Conservation (phyloP, 129 eudicot genomes). For the Erigeron canadensis region DNA sequence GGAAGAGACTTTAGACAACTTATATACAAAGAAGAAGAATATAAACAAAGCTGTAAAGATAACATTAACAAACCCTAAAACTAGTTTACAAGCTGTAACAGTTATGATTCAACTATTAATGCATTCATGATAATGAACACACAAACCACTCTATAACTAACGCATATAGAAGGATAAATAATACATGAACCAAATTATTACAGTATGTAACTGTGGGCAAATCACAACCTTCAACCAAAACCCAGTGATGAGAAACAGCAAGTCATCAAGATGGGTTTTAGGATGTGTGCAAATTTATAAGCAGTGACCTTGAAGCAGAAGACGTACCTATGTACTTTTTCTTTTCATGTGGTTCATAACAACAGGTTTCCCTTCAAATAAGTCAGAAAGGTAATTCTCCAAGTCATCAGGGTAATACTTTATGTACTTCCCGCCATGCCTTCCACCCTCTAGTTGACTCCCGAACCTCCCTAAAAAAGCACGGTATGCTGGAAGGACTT, state of each 20-base stretch:
- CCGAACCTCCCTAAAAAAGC: slow-evolving; percentile 85
- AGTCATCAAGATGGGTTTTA: slow-evolving; percentile 31
- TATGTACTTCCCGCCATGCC: slow-evolving; percentile 79
- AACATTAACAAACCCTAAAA: slow-evolving; percentile 2
- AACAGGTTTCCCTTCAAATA: slow-evolving; percentile 78
- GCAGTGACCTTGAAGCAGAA: slow-evolving; percentile 29
- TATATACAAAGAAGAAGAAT: not conserved
- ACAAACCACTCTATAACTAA: not conserved
- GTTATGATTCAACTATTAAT: slow-evolving; percentile 15
- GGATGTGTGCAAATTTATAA: slow-evolving; percentile 16
- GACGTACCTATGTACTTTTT: slow-evolving; percentile 57
- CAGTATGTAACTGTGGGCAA: slow-evolving; percentile 30
- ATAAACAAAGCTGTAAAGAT: not conserved
- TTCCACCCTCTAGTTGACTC: slow-evolving; percentile 73
- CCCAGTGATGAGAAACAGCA: slow-evolving; percentile 29
- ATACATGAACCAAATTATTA: slow-evolving; percentile 48
- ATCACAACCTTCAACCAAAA: slow-evolving; percentile 36
- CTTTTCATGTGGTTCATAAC: slow-evolving; percentile 65
- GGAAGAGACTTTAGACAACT: not conserved
- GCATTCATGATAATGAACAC: slow-evolving; percentile 20
- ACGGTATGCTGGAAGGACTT: slow-evolving; percentile 80
- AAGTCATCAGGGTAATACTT: slow-evolving; percentile 78
- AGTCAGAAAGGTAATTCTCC: slow-evolving; percentile 65
- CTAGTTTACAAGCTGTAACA: slow-evolving; percentile 13
- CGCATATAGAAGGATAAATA: slow-evolving; percentile 28